Evolutionary conservation across 2,329 filamentous ascomycete genomes (phyloP).

Genomic region (Sporothrix pseudoabietina): DNA sequence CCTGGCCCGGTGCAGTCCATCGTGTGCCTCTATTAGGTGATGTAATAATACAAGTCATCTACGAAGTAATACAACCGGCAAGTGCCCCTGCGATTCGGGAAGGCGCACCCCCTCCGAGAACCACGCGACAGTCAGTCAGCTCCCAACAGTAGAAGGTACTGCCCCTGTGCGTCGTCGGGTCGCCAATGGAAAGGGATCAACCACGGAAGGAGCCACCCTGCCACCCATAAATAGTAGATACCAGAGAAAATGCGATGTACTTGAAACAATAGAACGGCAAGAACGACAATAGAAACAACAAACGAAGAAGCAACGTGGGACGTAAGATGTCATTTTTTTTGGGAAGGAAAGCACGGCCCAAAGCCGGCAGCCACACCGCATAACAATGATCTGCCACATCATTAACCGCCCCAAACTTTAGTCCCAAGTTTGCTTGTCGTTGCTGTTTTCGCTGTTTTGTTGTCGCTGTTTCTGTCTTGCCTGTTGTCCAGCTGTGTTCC

Average conservation of each 20-base stretch:
- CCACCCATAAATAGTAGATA: background rate
- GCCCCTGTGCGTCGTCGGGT: background rate
- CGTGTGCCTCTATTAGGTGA: background rate
- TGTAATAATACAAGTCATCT: background rate
- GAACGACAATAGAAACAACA: background rate
- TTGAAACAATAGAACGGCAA: background rate
- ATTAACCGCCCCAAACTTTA: slow-evolving; percentile 8
- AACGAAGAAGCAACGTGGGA: background rate
- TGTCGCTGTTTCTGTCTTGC: background rate
- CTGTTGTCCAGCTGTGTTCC: background rate
- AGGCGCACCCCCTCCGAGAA: background rate
- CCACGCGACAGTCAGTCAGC: slow-evolving; percentile 15
- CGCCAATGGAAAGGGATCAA: background rate
- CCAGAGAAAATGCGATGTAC: background rate
- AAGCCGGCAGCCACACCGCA: slow-evolving; percentile 14
- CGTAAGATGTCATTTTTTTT: background rate
- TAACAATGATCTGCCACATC: slow-evolving; percentile 15
- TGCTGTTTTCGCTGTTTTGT: background rate
- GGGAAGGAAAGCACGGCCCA: background rate
- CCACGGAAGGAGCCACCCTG: background rate
- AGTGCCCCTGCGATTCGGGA: background rate
- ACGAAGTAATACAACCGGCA: background rate
- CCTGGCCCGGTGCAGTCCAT: background rate
- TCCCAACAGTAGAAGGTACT: background rate
- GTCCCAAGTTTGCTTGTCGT: background rate